Conservation (phyloP, 2,329 filamentous ascomycete species). For the Zasmidium citrigriseum region DNA sequence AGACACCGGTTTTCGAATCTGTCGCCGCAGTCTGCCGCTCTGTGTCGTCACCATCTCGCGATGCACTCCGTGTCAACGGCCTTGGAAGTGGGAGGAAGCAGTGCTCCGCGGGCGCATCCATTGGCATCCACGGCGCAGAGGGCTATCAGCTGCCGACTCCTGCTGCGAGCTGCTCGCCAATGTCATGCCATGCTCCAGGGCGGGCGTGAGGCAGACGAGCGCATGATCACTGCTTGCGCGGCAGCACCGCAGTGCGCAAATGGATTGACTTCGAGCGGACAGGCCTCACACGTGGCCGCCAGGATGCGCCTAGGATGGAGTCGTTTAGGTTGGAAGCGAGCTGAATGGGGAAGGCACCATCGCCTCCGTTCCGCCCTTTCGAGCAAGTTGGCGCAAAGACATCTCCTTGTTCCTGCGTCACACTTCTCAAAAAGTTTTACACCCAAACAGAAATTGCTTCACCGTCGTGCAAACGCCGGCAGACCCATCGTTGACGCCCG, state of each 20-base stretch:
- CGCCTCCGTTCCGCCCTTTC: neutral
- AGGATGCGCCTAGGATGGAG: neutral
- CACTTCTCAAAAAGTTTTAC: neutral
- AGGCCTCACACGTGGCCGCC: slow-evolving; percentile 6
- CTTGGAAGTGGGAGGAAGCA: neutral
- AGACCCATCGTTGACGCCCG: neutral
- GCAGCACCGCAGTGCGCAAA: neutral
- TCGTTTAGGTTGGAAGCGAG: neutral
- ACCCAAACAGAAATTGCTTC: neutral
- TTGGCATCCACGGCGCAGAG: neutral
- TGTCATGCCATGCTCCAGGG: neutral
- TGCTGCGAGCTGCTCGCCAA: neutral
- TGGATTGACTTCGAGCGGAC: neutral
- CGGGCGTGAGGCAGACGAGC: neutral
- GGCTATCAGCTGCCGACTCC: neutral
- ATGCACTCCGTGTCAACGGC: neutral
- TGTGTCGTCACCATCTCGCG: slow-evolving; percentile 1
- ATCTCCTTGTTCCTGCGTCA: slow-evolving; percentile 9
- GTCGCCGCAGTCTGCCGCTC: neutral
- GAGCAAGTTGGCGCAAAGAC: neutral
- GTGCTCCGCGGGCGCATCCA: neutral
- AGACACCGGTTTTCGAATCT: neutral
- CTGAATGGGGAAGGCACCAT: slow-evolving; percentile 2
- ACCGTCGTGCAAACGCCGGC: neutral
- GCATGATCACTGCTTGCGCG: neutral